Base-by-base conservation (phyloP, 2,329 filamentous ascomycete genomes). In the Ceratocystis diversiconidia region DNA sequence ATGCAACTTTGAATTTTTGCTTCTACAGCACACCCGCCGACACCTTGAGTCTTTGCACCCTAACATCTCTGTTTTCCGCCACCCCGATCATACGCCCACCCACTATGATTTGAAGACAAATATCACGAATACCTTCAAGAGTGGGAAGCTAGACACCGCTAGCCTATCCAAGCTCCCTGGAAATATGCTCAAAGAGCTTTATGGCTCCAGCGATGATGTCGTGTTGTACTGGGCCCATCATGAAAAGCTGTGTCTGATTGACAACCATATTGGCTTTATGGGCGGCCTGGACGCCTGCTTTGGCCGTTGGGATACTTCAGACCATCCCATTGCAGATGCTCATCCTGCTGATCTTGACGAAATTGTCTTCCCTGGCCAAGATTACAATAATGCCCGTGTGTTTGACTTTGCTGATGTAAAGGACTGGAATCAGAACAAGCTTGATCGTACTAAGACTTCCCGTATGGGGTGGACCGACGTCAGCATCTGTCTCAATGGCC, bases 401-500 rank as follows among this genome's bases (percentile, higher is more conserved):
- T 88, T 88, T 73, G 92, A 94, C 74, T 92, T 94, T 73, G 80
- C 85, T 59, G 84, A 90, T 70, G 88, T 92, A 25, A 76, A 82
- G 22, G 82, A 94, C 68, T 95, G 87, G 84, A 82, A 92, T 69
- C 83, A 91, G 68, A 96, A 96, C 74, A 90, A 95, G 72, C 81
- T 96, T 22, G 88, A 95, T 71, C 83, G 92, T 62, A 86, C 85
- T 10, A 84, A 85, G 71, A 89, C 80, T 74, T 90, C 89, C 1
- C 83, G 92, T 67, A 96, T 96, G 90, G 91, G 91, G 22, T 96
- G 92, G 92, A 90, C 88, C 15, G 92, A 96, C 74, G 83, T 96
- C 67, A 86, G 88, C 10, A 79, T 96, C 65, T 90, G 85, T 70
- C 74, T 96, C 66, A 81, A 80, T 15, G 91, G 91, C 0, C 85